Base-by-base conservation (phyloP, 306 rosid genomes). In the Styphnolobium japonicum region DNA sequence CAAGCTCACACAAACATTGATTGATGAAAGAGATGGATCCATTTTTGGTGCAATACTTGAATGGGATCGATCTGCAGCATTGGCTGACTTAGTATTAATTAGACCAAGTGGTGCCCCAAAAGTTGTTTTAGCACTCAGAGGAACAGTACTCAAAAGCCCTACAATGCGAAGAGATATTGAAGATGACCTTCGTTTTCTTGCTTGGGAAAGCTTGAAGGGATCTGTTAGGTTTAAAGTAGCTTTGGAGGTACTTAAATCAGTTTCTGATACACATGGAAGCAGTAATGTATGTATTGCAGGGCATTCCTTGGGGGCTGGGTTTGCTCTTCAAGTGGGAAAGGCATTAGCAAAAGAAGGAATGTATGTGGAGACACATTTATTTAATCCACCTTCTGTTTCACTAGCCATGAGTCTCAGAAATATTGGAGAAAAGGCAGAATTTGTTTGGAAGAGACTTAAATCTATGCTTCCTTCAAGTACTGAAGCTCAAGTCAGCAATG, bases 151-250 rank as follows among this genome's bases (percentile, higher is more conserved):
- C 31, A 95, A 95, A 27, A 78, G 94, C 80, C 92, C 86, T 10
- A 91, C 98, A 6, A 79, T 88, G 62, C 79, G 98, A 12, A 79
- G 98, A 68, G 98, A 92, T 67, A 81, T 95, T 3, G 87, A 92
- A 82, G 98, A 94, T 1, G 98, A 95, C 79, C 98, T 95, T 61
- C 88, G 98, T 0, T 95, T 95, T 68, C 91, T 95, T 7, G 91
- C 97, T 60, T 95, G 98, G 98, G 98, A 95, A 72, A 92, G 94
- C 93, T 74, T 95, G 69, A 93, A 90, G 84, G 99, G 99, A 4
- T 95, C 99, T 3, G 90, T 91, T 4, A 87, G 99, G 81, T 95
- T 95, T 10, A 87, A 82, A 33, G 83, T 77, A 36, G 96, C 96
- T 4, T 27, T 93, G 79, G 90, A 86, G 71, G 92, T 85, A 23